phyloP scores from a whole-genome alignment of 1,284 basidiomycete species.

The Pseudozyma hubeiensis region DNA sequence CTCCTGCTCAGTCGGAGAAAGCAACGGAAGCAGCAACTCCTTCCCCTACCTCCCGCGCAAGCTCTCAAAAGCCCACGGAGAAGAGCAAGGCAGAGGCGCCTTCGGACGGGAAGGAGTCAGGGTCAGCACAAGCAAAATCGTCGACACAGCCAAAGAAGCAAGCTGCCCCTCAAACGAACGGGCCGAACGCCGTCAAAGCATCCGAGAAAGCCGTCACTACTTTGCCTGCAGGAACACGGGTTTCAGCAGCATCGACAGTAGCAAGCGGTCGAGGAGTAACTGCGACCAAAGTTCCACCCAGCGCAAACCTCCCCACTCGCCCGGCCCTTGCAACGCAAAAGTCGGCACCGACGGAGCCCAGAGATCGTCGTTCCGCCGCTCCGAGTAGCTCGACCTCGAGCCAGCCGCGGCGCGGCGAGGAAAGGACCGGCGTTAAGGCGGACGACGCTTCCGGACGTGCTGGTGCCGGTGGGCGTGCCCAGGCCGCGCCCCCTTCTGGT shows the following conservation, averaged over 20 bases:
- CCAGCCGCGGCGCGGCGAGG: slow-evolving; percentile 22
- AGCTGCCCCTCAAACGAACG: slow-evolving; percentile 8
- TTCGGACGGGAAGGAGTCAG: not conserved
- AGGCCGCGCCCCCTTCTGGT: slow-evolving; percentile 13
- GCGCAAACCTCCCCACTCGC: slow-evolving; percentile 36
- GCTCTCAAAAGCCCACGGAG: slow-evolving; percentile 1
- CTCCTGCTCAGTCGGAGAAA: not conserved
- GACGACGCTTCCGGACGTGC: slow-evolving; percentile 15
- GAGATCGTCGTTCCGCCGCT: slow-evolving; percentile 18
- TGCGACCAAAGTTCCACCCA: slow-evolving; percentile 25
- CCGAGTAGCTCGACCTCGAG: slow-evolving; percentile 1
- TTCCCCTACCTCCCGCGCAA: not conserved
- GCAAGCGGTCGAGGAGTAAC: slow-evolving; percentile 11
- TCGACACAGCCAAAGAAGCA: slow-evolving; percentile 6
- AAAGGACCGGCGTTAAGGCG: slow-evolving; percentile 3
- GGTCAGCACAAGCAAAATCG: not conserved
- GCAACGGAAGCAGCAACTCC: not conserved
- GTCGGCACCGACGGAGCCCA: slow-evolving; percentile 10
- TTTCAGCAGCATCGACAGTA: slow-evolving; percentile 9
- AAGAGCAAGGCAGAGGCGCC: not conserved
- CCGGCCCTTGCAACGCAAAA: slow-evolving; percentile 24
- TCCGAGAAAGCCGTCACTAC: slow-evolving; percentile 11
- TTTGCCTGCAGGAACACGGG: slow-evolving; percentile 12
- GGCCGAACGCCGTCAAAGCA: slow-evolving; percentile 5
- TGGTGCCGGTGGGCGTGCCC: slow-evolving; percentile 5